A percentile compares a stretch with the other conserved stretches of the same genome.
These are phyloP conservation scores for Rhizopus delemar DNA, from an alignment of 371 early-diverging fungal genomes.

Conservation along the genomic window DNA sequence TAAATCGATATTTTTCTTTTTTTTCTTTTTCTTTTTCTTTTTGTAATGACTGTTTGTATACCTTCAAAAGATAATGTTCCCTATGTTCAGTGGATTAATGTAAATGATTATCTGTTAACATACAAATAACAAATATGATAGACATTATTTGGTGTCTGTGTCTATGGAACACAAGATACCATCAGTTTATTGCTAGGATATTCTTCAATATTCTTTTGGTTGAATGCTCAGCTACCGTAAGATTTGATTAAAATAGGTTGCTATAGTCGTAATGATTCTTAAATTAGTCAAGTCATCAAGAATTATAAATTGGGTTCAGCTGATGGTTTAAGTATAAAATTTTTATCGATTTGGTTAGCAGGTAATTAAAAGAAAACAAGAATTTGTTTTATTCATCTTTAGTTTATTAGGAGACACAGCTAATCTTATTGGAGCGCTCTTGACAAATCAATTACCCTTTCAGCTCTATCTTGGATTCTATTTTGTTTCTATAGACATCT, in stretches of 20 bases:
- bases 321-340: constrained; percentile 56
- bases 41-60: constrained; percentile 28
- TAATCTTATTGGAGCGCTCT: constrained; percentile 68
- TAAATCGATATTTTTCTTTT: too few relatives aligned
- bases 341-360: constrained; percentile 67
- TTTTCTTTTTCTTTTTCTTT: too few relatives aligned
- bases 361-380: constrained; percentile 36
- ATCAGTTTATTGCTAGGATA: constrained; percentile 55
- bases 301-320: constrained; percentile 57
- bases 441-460: constrained; percentile 75
- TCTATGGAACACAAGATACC: constrained; percentile 42
- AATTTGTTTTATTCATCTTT: background rate
- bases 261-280: background rate
- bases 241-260: constrained; percentile 13
- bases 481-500: constrained; percentile 46
- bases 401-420: constrained; percentile 59
- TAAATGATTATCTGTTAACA: constrained; percentile 2
- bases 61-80: constrained; percentile 32
- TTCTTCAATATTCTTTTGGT: constrained; percentile 65
- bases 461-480: constrained; percentile 60
- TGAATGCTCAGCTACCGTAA: constrained; percentile 77
- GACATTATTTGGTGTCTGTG: constrained; percentile 52
- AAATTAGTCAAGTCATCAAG: constrained; percentile 52
- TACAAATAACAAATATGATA: constrained; percentile 1
- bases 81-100: constrained; percentile 41